Percentiles rank a stretch among this genome's conserved stretches.
These are phyloP conservation scores for Fomitopsis palustris DNA, from an alignment of 1,284 basidiomycete genomes.

Conservation along the genomic window DNA sequence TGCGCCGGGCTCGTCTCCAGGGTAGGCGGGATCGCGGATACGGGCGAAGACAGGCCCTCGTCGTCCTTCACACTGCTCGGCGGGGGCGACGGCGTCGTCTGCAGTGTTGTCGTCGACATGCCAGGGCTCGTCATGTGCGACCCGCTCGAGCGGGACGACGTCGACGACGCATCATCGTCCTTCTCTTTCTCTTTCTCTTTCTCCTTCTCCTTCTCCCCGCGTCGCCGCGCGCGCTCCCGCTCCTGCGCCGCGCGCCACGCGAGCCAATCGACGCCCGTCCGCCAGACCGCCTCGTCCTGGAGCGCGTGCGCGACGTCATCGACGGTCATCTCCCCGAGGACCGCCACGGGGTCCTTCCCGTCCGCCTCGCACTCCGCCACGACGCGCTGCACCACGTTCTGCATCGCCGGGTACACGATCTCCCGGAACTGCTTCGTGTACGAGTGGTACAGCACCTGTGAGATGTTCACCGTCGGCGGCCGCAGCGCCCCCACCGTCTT, in stretches of 20 bases:
- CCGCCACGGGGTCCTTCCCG: slow-evolving; percentile 39
- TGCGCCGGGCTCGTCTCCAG: slow-evolving; percentile 55
- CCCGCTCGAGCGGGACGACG: slow-evolving; percentile 42
- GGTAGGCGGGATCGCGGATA: slow-evolving; percentile 16
- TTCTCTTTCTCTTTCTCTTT: slow-evolving; percentile 32
- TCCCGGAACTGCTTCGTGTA: slow-evolving; percentile 53
- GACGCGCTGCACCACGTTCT: slow-evolving; percentile 59
- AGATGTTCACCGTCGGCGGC: slow-evolving; percentile 54
- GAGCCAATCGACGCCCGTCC: slow-evolving; percentile 64
- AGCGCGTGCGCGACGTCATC: slow-evolving; percentile 58
- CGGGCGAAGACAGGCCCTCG: slow-evolving; percentile 25
- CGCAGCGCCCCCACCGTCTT: slow-evolving; percentile 41
- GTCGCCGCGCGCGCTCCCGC: slow-evolving; percentile 23
- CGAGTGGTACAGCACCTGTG: slow-evolving; percentile 54
- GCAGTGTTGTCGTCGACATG: slow-evolving; percentile 67
- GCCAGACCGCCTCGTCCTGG: slow-evolving; percentile 60
- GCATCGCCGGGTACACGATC: slow-evolving; percentile 60
- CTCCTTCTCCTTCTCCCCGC: slow-evolving; percentile 29
- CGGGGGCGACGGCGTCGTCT: slow-evolving; percentile 72
- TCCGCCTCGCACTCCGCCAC: slow-evolving; percentile 55
- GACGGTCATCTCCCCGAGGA: slow-evolving; percentile 48
- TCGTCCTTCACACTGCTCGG: slow-evolving; percentile 41
- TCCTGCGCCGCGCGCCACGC: slow-evolving; percentile 40
- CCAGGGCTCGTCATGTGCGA: slow-evolving; percentile 70
- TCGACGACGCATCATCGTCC: slow-evolving; percentile 43